phyloP scores from a whole-genome alignment of 495 filamentous ascomycete species.

The Xylaria castorea region DNA sequence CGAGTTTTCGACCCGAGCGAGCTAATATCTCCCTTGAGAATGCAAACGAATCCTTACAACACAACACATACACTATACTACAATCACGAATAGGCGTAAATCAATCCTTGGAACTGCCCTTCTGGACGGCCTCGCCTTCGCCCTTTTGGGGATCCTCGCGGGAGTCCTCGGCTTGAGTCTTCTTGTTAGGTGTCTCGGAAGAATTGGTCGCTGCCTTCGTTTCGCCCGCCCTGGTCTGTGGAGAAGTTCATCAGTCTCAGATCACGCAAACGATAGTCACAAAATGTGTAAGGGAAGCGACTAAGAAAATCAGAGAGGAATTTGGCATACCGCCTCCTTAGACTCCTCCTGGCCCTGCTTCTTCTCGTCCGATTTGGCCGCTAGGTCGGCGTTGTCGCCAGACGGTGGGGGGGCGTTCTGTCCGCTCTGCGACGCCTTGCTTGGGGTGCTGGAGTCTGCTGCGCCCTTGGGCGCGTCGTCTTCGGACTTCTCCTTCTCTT shows the following conservation, averaged over 20 bases:
- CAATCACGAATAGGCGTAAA: neutral
- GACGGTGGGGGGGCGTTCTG: conserved; percentile 36
- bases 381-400: conserved; percentile 31
- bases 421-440: conserved; percentile 10
- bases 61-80: neutral
- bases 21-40: neutral
- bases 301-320: neutral
- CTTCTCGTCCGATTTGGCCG: conserved; percentile 29
- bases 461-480: conserved; percentile 24
- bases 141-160: conserved; percentile 39
- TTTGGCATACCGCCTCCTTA: conserved; percentile 27
- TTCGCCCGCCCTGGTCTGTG: conserved; percentile 31
- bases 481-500: conserved; percentile 1
- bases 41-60: neutral
- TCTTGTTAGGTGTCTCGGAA: conserved; percentile 41
- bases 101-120: conserved; percentile 32
- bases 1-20: neutral
- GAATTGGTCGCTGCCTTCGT: conserved; percentile 29
- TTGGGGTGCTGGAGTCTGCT: conserved; percentile 1
- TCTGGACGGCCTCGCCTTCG: conserved; percentile 33
- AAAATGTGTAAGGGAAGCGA: neutral
- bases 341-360: conserved; percentile 34
- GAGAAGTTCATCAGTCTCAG: neutral
- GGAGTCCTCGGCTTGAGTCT: conserved; percentile 39
- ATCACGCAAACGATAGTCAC: neutral